phyloP scores from a whole-genome alignment of 2,329 filamentous ascomycete genomes.

The Sclerotinia spermophila region DNA sequence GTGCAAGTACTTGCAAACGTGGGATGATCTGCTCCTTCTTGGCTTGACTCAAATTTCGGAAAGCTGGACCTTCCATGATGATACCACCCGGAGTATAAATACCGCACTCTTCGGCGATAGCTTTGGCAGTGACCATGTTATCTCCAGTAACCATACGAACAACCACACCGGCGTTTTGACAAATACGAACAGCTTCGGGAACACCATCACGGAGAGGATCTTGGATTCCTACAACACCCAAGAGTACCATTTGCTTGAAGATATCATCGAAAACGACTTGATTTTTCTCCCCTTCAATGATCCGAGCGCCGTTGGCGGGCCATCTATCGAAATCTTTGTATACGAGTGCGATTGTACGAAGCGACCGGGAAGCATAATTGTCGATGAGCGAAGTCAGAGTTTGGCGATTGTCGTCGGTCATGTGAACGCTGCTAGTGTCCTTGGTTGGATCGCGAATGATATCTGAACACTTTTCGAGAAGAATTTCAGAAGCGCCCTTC shows the following conservation, averaged over 20 bases:
- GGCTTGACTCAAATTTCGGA: slow-evolving; percentile 56
- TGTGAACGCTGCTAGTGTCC: slow-evolving; percentile 48
- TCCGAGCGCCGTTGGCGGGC: slow-evolving; percentile 57
- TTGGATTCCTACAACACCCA: slow-evolving; percentile 70
- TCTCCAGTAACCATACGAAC: slow-evolving; percentile 74
- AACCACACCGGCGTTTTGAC: slow-evolving; percentile 64
- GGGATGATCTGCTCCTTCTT: slow-evolving; percentile 58
- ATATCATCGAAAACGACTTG: slow-evolving; percentile 65
- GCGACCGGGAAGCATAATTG: slow-evolving; percentile 60
- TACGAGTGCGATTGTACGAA: slow-evolving; percentile 71
- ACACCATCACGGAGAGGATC: slow-evolving; percentile 69
- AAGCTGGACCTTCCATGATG: slow-evolving; percentile 66
- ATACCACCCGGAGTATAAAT: slow-evolving; percentile 52
- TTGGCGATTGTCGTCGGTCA: slow-evolving; percentile 56
- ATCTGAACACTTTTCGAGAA: slow-evolving; percentile 42
- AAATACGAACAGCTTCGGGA: slow-evolving; percentile 62
- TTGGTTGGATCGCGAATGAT: slow-evolving; percentile 58
- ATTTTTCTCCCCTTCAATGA: slow-evolving; percentile 55
- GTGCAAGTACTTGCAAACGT: slow-evolving; percentile 63
- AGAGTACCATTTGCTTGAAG: slow-evolving; percentile 69
- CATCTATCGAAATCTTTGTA: slow-evolving; percentile 69
- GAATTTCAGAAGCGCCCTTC: slow-evolving; percentile 53
- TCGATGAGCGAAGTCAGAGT: slow-evolving; percentile 54
- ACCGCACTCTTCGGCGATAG: slow-evolving; percentile 71
- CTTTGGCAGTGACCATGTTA: slow-evolving; percentile 67